Evolutionary conservation across 2,329 filamentous ascomycete genomes (phyloP), one percentile per base, ranked within the genome.

Genomic region (Phyllosticta citriasiana): DNA sequence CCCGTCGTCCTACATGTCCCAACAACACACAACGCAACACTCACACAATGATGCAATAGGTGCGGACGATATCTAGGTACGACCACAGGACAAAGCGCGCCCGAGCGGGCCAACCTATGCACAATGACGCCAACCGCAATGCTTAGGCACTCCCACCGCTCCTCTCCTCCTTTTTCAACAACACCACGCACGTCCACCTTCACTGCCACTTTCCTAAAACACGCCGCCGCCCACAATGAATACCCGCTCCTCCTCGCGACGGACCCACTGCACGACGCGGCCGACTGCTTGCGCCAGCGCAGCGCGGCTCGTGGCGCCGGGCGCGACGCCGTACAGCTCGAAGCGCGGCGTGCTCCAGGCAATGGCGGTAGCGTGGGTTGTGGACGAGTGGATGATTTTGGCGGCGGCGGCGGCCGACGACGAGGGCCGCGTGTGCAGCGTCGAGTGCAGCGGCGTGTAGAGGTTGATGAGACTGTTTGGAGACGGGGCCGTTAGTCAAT

Each of bases 151-250:
- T 30, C 3, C 3, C 27, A 40, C 35, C 2, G 10, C 35, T 12
- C 1, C 35, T 2, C 14, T 10, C 9, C 16, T 40, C 5, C 35
- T 12, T 3, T 16, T 2, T 14, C 35, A 14, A n/a, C 40, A 47
- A 47, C 40, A 47, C 14, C 3, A 22, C 19, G 19, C 19, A 22
- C 19, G 12, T 2, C 33, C 14, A 10, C 33, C 35, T 50, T 22
- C 54, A 59, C 26, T 26, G 12, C 40, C 26, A n/a, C 3, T 3
- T 30, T 56, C 35, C 35, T 52, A 81, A 64, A 80, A 81, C 22
- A 97, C 93, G 53, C 92, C 94, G n/a, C 94, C 95, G 1, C 94
- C 94, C 70, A 99, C 94, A 63, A 99, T 96, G 71, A 99, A 99
- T 5, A 97, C 78, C 62, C 94, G 81, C 74, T 97, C 92, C 74